These are phyloP conservation scores for Xylariales sp. DNA, from an alignment of 2,329 filamentous ascomycete genomes.

Conservation along the genomic window DNA sequence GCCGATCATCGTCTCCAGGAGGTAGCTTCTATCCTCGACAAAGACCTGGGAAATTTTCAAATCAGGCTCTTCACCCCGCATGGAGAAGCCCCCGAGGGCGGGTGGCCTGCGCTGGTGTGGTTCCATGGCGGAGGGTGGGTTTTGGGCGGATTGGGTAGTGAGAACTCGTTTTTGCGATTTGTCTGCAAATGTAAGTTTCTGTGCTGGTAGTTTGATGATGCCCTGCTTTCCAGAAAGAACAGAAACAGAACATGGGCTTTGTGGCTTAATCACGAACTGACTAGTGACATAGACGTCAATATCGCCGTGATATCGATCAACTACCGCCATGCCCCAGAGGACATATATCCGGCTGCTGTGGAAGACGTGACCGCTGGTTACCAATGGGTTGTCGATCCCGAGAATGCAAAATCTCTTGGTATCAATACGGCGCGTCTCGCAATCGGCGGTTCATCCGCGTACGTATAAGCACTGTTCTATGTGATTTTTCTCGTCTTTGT, in stretches of 20 bases:
- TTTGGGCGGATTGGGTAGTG: conserved; percentile 27
- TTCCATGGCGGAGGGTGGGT: conserved; percentile 36
- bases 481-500: neutral
- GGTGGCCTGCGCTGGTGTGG: conserved; percentile 34
- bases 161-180: conserved; percentile 27
- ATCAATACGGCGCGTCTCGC: conserved; percentile 5
- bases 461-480: neutral
- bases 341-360: conserved; percentile 9
- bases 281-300: neutral
- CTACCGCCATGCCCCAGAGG: conserved; percentile 9
- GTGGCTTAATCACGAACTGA: neutral
- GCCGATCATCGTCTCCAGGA: conserved; percentile 17
- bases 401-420: neutral
- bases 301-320: conserved; percentile 8
- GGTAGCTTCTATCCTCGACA: conserved; percentile 16
- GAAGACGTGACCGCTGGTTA: conserved; percentile 6
- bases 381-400: conserved; percentile 5
- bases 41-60: conserved; percentile 20
- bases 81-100: conserved; percentile 14
- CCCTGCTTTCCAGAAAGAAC: neutral
- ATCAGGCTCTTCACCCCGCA: conserved; percentile 27
- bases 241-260: neutral
- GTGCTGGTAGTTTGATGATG: no score
- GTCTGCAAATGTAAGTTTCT: conserved; percentile 18
- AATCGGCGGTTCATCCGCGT: conserved; percentile 9